Evolutionary conservation across 1,139 yeast genomes (phyloP).

Genomic region (Candida frijolesensis): DNA sequence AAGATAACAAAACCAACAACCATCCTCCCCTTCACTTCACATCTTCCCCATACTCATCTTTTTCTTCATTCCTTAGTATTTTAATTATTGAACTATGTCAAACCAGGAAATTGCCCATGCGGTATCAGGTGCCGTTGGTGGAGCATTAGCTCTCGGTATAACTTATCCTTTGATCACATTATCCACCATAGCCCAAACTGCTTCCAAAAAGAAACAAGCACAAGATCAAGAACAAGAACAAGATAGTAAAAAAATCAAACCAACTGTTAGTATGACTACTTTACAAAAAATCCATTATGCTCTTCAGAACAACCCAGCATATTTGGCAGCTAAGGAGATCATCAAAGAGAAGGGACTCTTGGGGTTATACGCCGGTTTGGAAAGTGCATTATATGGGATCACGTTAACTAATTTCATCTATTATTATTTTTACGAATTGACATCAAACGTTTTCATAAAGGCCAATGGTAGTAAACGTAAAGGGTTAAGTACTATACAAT

Average conservation of each 20-base stretch:
- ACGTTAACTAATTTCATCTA: conserved; percentile 84
- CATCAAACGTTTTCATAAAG: conserved; percentile 56
- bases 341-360: conserved; percentile 63
- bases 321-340: conserved; percentile 47
- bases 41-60: background rate
- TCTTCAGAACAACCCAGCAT: conserved; percentile 27
- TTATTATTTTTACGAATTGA: conserved; percentile 84
- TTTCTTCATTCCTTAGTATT: background rate
- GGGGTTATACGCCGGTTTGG: conserved; percentile 83
- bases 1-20: too few species aligned
- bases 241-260: conserved; percentile 16
- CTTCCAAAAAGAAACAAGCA: conserved; percentile 44
- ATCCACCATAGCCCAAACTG: conserved; percentile 82
- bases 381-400: conserved; percentile 85
- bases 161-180: conserved; percentile 86
- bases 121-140: conserved; percentile 91
- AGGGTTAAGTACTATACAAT: conserved; percentile 66
- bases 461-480: conserved; percentile 29
- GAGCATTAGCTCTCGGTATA: conserved; percentile 80
- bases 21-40: too few species aligned
- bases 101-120: conserved; percentile 72
- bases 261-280: conserved; percentile 13
- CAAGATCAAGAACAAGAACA: conserved; percentile 28
- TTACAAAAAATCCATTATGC: conserved; percentile 23
- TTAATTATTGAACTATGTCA: background rate